These are phyloP conservation scores for Candida pseudocylindracea DNA, from an alignment of 1,139 yeast species.

Conservation along the genomic window DNA sequence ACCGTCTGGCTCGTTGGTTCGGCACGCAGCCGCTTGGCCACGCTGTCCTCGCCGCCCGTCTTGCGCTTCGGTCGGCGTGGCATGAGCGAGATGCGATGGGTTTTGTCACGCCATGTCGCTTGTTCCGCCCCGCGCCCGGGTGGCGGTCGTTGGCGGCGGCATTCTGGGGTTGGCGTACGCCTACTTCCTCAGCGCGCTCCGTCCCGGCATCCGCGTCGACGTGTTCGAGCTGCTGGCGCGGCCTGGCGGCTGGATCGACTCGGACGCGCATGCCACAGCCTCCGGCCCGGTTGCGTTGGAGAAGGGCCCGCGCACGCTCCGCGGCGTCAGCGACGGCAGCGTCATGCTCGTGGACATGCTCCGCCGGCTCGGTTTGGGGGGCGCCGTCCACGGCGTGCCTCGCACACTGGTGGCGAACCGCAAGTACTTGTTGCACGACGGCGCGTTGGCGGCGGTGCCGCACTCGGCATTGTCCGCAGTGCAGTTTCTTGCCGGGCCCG, in stretches of 20 bases:
- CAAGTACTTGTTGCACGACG: conserved; percentile 27
- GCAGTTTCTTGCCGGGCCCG: conserved; percentile 15
- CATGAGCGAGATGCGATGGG: no score
- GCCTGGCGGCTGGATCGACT: conserved; percentile 67
- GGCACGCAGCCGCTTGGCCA: no score
- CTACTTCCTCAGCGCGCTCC: conserved; percentile 40
- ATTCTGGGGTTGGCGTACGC: conserved; percentile 68
- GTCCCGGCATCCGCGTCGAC: conserved; percentile 51
- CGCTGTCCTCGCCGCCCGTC: no score
- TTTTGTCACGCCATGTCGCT: no score
- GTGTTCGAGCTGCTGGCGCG: conserved; percentile 31
- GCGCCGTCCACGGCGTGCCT: conserved; percentile 25
- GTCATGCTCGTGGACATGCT: conserved; percentile 36
- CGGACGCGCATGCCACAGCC: conserved; percentile 10
- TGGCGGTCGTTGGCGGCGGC: conserved; percentile 72
- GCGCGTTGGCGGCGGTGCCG: conserved; percentile 29
- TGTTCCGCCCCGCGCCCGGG: conserved; percentile 13
- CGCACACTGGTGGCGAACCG: conserved; percentile 30
- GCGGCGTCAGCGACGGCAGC: conserved; percentile 52
- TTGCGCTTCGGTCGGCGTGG: no score
- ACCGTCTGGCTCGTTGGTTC: conserved; percentile 14
- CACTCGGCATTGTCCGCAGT: conserved; percentile 14
- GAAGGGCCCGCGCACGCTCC: conserved; percentile 55
- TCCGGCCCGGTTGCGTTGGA: conserved; percentile 14
- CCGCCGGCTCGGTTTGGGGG: conserved; percentile 15